phyloP scores from a whole-genome alignment of 2,329 filamentous ascomycete genomes.

The Verticillium albo-atrum region DNA sequence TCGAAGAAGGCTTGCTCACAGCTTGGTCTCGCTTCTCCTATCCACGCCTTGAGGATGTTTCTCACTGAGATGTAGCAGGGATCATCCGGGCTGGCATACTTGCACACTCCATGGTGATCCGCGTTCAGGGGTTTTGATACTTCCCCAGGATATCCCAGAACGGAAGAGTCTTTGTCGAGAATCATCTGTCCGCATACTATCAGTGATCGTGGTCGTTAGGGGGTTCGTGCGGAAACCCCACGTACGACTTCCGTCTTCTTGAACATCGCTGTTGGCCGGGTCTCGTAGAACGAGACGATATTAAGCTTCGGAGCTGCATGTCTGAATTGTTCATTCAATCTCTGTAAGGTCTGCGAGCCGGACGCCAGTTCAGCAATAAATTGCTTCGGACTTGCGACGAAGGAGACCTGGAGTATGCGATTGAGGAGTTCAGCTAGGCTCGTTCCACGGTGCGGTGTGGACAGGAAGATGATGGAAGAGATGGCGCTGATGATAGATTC shows the following conservation, averaged over 20 bases:
- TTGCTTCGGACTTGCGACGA: slow-evolving; percentile 20
- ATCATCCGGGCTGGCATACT: slow-evolving; percentile 28
- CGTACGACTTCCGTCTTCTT: no score
- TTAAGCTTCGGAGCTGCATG: slow-evolving; percentile 25
- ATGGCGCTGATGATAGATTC: no score
- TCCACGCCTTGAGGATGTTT: slow-evolving; percentile 22
- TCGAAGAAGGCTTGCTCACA: no score
- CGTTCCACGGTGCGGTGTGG: slow-evolving; percentile 35
- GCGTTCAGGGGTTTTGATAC: slow-evolving; percentile 29
- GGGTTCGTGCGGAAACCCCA: no score
- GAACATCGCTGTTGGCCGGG: slow-evolving; percentile 19
- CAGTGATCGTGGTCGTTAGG: no score
- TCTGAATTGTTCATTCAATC: slow-evolving; percentile 42
- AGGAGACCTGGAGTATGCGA: slow-evolving; percentile 27
- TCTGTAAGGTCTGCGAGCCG: slow-evolving; percentile 26
- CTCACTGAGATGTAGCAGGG: slow-evolving; percentile 28
- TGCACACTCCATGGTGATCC: slow-evolving; percentile 37
- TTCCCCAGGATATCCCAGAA: slow-evolving; percentile 36
- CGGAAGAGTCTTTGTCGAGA: slow-evolving; percentile 33
- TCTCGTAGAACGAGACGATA: slow-evolving; percentile 43
- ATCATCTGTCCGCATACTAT: no score
- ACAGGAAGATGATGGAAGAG: slow-evolving; percentile 31
- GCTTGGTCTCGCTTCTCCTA: no score
- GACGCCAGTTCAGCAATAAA: slow-evolving; percentile 32
- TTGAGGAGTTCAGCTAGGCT: slow-evolving; percentile 29